phyloP scores from a whole-genome alignment of 306 rosid species.

The Fagus sylvatica region DNA sequence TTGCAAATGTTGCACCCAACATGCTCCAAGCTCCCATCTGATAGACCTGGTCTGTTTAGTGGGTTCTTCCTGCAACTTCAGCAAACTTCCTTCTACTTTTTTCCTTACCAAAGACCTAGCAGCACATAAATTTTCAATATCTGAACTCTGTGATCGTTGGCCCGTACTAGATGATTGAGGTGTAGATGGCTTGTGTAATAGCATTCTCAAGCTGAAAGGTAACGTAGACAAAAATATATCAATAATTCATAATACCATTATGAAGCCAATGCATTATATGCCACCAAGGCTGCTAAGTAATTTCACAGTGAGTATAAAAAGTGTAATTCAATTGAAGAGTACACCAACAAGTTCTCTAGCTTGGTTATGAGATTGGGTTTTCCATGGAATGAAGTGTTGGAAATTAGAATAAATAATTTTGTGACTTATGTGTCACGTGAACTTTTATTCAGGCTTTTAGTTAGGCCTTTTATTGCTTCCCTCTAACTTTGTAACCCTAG shows the following conservation, averaged over 20 bases:
- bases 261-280: slow-evolving; percentile 6
- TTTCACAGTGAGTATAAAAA: background rate
- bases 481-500: too few relatives aligned
- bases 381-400: too few relatives aligned
- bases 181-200: slow-evolving; percentile 68
- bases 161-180: slow-evolving; percentile 50
- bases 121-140: slow-evolving; percentile 47
- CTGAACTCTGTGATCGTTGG: slow-evolving; percentile 54
- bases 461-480: too few relatives aligned
- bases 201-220: slow-evolving; percentile 73
- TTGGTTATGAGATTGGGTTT: too few relatives aligned
- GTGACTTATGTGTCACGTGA: too few relatives aligned
- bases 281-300: background rate
- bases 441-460: too few relatives aligned
- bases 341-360: too few relatives aligned
- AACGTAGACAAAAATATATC: slow-evolving; percentile 27
- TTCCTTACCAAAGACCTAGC: slow-evolving; percentile 62
- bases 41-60: slow-evolving; percentile 52
- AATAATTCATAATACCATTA: slow-evolving; percentile 27
- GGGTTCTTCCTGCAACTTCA: slow-evolving; percentile 71
- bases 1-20: slow-evolving; percentile 97
- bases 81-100: slow-evolving; percentile 72
- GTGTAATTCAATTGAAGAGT: too few relatives aligned
- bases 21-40: slow-evolving; percentile 99
- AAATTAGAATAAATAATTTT: too few relatives aligned